A percentile compares a stretch with the other conserved stretches of the same genome.
Evolutionary conservation across 352 stramenopile species (phyloP).

Genomic region (Globisporangium abappressorium): DNA sequence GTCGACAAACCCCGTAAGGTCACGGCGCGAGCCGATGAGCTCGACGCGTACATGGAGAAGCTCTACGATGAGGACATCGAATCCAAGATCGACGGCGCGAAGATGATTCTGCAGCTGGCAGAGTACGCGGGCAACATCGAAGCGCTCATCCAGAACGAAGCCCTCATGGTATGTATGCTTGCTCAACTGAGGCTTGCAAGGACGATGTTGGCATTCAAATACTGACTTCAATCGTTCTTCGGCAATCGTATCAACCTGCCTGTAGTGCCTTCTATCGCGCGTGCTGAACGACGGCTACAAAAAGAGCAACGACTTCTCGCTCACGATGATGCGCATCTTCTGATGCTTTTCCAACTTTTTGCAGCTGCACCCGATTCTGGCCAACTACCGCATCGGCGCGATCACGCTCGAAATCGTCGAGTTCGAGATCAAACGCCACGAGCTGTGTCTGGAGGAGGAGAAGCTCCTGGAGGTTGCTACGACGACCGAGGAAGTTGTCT

Average conservation of each 20-base stretch:
- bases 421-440: slow-evolving; percentile 91
- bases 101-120: slow-evolving; percentile 90
- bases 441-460: slow-evolving; percentile 77
- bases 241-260: no score
- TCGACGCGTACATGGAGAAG: slow-evolving; percentile 94
- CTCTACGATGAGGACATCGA: slow-evolving; percentile 91
- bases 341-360: slow-evolving; percentile 95
- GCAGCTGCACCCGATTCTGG: slow-evolving; percentile 91
- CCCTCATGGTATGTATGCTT: slow-evolving; percentile 84
- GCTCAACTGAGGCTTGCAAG: no score
- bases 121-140: slow-evolving; percentile 90
- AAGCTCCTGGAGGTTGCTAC: slow-evolving; percentile 35
- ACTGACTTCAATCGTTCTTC: no score
- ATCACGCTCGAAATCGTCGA: slow-evolving; percentile 94
- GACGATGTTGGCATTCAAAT: no score
- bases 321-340: slow-evolving; percentile 95
- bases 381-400: slow-evolving; percentile 92
- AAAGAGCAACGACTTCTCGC: slow-evolving; percentile 92
- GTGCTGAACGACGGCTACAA: slow-evolving; percentile 95
- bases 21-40: slow-evolving; percentile 62
- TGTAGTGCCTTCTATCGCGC: slow-evolving; percentile 88
- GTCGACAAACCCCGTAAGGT: slow-evolving; percentile 47
- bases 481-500: slow-evolving; percentile 29
- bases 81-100: slow-evolving; percentile 84
- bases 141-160: slow-evolving; percentile 91